Percentiles rank a stretch among this genome's conserved stretches.
Conservation (phyloP, 2,329 filamentous ascomycete genomes). For the Grosmannia serpens region DNA sequence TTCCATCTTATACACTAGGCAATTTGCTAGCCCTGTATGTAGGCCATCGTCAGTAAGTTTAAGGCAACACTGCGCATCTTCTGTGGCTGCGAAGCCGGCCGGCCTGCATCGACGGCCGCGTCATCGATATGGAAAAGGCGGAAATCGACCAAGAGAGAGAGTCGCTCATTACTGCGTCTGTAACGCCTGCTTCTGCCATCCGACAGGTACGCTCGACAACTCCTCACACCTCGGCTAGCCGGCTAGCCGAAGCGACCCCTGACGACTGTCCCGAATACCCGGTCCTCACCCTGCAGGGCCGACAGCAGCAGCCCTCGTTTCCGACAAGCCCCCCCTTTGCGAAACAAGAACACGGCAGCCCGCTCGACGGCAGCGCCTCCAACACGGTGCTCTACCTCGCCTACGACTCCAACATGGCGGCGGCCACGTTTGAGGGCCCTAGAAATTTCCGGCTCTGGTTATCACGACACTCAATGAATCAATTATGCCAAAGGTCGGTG, state of each 20-base stretch:
- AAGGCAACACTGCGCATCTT: no score
- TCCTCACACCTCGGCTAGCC: conserved; percentile 24
- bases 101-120: not conserved
- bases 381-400: conserved; percentile 54
- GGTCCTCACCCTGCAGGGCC: not conserved
- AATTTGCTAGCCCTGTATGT: no score
- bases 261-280: conserved; percentile 8
- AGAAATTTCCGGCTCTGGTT: no score
- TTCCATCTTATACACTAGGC: no score
- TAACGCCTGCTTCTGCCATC: not conserved
- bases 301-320: not conserved
- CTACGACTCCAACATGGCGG: no score
- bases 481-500: no score
- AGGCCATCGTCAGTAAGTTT: no score
- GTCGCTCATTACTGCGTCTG: not conserved
- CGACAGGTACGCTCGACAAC: not conserved
- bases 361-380: not conserved
- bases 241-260: conserved; percentile 21
- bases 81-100: not conserved
- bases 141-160: not conserved
- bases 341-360: not conserved
- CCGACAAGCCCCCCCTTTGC: not conserved
- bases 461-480: no score
- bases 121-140: not conserved
- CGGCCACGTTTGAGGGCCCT: no score